Percentiles rank a stretch among this genome's conserved stretches.
Conservation (phyloP, 257 asterid species). For the Salvia rosmarinus region DNA sequence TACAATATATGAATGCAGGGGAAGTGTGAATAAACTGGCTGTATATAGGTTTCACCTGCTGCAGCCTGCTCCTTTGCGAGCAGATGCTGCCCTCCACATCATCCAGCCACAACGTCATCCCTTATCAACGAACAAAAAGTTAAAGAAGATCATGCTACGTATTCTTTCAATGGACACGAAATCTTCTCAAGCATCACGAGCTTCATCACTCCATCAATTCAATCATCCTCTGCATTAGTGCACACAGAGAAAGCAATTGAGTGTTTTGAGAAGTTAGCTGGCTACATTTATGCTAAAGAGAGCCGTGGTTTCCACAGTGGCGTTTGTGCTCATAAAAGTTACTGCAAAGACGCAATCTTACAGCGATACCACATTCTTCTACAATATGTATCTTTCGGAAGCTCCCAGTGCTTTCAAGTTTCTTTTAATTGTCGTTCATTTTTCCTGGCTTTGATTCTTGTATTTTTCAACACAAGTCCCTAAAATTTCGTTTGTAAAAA, state of each 20-base stretch:
- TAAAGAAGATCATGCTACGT: conserved; percentile 20
- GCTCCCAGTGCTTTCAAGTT: too few relatives aligned
- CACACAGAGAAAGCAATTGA: conserved; percentile 1
- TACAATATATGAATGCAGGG: conserved; percentile 27
- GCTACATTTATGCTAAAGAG: not conserved
- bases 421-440: too few relatives aligned
- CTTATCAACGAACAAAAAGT: conserved; percentile 23
- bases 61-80: conserved; percentile 11
- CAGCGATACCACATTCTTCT: not conserved
- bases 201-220: conserved; percentile 18
- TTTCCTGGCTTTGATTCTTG: too few relatives aligned
- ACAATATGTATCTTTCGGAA: too few relatives aligned
- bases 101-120: conserved; percentile 22
- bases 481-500: too few relatives aligned
- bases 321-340: not conserved
- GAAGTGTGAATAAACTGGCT: conserved; percentile 9
- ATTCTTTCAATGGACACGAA: not conserved
- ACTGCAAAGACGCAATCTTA: not conserved
- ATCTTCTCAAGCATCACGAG: conserved; percentile 4
- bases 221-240: conserved; percentile 47
- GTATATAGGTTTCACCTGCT: conserved; percentile 17
- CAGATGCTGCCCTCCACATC: not conserved
- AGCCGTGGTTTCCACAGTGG: not conserved
- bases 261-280: not conserved
- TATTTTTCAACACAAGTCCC: too few relatives aligned